Conservation (phyloP, 768 basidiomycete genomes). For the Phaeotremella skinneri region DNA sequence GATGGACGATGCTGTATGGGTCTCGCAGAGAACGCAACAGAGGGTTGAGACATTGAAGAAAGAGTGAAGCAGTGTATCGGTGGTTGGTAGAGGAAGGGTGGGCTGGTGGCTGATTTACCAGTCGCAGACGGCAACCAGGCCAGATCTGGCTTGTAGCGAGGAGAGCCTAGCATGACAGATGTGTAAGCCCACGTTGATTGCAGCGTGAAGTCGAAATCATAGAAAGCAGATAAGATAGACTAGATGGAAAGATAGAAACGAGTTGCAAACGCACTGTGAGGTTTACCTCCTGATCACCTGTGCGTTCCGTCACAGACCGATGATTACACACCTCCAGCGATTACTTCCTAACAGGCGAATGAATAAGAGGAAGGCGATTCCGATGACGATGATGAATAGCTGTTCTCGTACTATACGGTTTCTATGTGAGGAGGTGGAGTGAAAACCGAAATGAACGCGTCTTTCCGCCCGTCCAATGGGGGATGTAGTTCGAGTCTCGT, state of each 20-base stretch:
- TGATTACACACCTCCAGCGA: too few species aligned
- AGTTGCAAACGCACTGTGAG: too few species aligned
- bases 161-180: background rate
- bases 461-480: background rate
- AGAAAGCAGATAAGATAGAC: background rate
- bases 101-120: background rate
- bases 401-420: background rate
- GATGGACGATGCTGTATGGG: background rate
- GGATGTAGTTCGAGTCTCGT: background rate
- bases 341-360: background rate
- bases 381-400: background rate
- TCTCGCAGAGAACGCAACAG: background rate
- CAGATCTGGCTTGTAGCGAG: background rate
- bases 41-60: background rate
- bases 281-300: too few species aligned
- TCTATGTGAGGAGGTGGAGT: background rate
- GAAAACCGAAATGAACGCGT: conserved; percentile 2
- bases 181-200: too few species aligned
- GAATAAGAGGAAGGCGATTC: background rate
- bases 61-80: background rate
- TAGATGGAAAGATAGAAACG: too few species aligned
- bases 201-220: too few species aligned
- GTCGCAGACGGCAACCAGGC: background rate
- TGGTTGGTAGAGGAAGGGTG: background rate
- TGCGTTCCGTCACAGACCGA: too few species aligned